These are phyloP conservation scores for Fusarium drepaniforme DNA, from an alignment of 2,329 filamentous ascomycete species.

Conservation along the genomic window DNA sequence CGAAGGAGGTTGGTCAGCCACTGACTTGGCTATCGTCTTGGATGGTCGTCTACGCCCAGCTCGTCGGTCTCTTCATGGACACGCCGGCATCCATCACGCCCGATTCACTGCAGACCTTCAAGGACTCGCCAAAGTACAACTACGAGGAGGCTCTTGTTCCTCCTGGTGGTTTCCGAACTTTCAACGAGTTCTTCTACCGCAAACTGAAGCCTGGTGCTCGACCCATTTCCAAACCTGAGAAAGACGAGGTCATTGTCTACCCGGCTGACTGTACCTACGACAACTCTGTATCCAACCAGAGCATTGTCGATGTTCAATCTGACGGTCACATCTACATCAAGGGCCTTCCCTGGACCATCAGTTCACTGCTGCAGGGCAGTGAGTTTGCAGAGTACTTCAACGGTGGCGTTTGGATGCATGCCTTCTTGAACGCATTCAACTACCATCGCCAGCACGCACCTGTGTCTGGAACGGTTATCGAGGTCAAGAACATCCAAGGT, in stretches of 20 bases:
- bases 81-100: slow-evolving; percentile 47
- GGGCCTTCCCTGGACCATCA: slow-evolving; percentile 52
- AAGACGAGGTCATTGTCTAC: slow-evolving; percentile 48
- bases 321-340: slow-evolving; percentile 51
- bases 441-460: slow-evolving; percentile 58
- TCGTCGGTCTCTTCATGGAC: slow-evolving; percentile 52
- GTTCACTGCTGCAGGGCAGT: slow-evolving; percentile 49
- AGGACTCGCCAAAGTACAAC: slow-evolving; percentile 46
- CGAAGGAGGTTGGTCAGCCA: slow-evolving; percentile 42
- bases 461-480: slow-evolving; percentile 52
- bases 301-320: slow-evolving; percentile 39
- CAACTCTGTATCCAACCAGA: slow-evolving; percentile 33
- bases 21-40: slow-evolving; percentile 52
- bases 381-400: slow-evolving; percentile 48
- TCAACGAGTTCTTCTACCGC: slow-evolving; percentile 57
- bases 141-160: slow-evolving; percentile 49
- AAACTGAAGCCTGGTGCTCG: slow-evolving; percentile 49
- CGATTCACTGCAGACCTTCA: slow-evolving; percentile 48
- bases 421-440: slow-evolving; percentile 54
- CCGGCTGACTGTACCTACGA: slow-evolving; percentile 54
- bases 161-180: slow-evolving; percentile 48
- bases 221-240: slow-evolving; percentile 44
- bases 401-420: slow-evolving; percentile 56
- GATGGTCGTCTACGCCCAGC: slow-evolving; percentile 53
- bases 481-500: slow-evolving; percentile 52